These are phyloP conservation scores for Hericium erinaceus DNA, from an alignment of 768 basidiomycete species.

Conservation along the genomic window DNA sequence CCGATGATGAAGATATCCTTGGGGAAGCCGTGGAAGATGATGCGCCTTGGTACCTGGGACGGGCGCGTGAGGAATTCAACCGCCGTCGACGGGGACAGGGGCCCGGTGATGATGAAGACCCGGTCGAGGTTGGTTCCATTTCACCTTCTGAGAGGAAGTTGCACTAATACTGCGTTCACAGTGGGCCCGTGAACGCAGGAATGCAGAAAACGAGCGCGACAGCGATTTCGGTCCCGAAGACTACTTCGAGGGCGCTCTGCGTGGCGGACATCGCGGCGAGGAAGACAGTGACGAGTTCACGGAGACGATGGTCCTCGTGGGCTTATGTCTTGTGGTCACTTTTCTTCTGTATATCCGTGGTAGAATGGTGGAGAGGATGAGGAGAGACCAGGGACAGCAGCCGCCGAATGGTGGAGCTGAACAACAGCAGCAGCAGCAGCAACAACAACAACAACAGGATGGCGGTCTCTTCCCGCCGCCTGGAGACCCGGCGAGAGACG, in stretches of 20 bases:
- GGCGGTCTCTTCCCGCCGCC: conserved; percentile 18
- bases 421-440: conserved; percentile 10
- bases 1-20: not conserved
- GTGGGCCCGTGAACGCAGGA: conserved; percentile 74
- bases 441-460: conserved; percentile 7
- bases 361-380: conserved; percentile 63
- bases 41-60: conserved; percentile 74
- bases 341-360: conserved; percentile 72
- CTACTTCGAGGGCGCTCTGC: conserved; percentile 62
- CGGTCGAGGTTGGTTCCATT: conserved; percentile 42
- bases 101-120: conserved; percentile 55
- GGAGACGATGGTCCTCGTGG: conserved; percentile 73
- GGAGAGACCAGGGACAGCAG: conserved; percentile 47
- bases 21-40: conserved; percentile 34
- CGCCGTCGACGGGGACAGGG: conserved; percentile 36
- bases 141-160: not conserved
- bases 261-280: conserved; percentile 46
- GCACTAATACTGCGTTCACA: conserved; percentile 20
- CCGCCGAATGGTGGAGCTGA: conserved; percentile 24
- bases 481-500: conserved; percentile 20
- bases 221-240: conserved; percentile 75
- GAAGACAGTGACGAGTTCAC: conserved; percentile 61
- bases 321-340: conserved; percentile 65
- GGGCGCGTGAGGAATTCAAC: conserved; percentile 70
- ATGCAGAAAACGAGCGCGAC: conserved; percentile 64